phyloP scores from a whole-genome alignment of 2,329 filamentous ascomycete genomes.

The Dactylonectria estremocensis region DNA sequence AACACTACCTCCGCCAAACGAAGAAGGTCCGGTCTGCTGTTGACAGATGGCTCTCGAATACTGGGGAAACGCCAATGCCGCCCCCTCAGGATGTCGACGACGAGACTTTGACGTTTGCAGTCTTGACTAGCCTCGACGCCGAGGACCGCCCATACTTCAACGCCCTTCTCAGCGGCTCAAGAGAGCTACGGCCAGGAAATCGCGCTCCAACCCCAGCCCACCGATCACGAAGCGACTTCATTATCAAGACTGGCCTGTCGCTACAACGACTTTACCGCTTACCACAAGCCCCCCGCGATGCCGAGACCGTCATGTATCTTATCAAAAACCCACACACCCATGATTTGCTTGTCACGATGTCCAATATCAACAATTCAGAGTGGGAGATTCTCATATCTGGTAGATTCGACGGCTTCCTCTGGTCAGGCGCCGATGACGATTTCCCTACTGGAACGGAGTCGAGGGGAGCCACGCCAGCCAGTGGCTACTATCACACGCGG shows the following conservation, averaged over 20 bases:
- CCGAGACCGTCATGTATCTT: constrained; percentile 88
- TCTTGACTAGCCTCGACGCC: constrained; percentile 86
- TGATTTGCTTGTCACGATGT: constrained; percentile 87
- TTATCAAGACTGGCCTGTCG: constrained; percentile 82
- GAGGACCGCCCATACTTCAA: constrained; percentile 87
- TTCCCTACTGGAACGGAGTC: constrained; percentile 62
- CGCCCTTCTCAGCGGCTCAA: constrained; percentile 77
- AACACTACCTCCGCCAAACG: constrained; percentile 92
- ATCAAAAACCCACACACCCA: constrained; percentile 87
- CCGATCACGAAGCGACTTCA: constrained; percentile 78
- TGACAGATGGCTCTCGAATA: constrained; percentile 89
- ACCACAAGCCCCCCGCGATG: constrained; percentile 80
- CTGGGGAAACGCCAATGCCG: constrained; percentile 80
- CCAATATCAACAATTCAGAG: constrained; percentile 91
- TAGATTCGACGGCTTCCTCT: constrained; percentile 95
- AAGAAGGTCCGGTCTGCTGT: constrained; percentile 94
- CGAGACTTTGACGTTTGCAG: constrained; percentile 93
- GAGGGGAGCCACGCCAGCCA: constrained; percentile 69
- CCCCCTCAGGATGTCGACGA: constrained; percentile 93
- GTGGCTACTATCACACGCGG: constrained; percentile 59
- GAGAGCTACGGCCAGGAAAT: constrained; percentile 68
- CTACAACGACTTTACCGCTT: constrained; percentile 90
- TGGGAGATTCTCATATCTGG: constrained; percentile 97
- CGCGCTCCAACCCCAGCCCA: constrained; percentile 80
- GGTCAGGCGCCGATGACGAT: constrained; percentile 86